Evolutionary conservation across 371 early-diverging fungal genomes (phyloP).

Genomic region (Mortierella sp.): DNA sequence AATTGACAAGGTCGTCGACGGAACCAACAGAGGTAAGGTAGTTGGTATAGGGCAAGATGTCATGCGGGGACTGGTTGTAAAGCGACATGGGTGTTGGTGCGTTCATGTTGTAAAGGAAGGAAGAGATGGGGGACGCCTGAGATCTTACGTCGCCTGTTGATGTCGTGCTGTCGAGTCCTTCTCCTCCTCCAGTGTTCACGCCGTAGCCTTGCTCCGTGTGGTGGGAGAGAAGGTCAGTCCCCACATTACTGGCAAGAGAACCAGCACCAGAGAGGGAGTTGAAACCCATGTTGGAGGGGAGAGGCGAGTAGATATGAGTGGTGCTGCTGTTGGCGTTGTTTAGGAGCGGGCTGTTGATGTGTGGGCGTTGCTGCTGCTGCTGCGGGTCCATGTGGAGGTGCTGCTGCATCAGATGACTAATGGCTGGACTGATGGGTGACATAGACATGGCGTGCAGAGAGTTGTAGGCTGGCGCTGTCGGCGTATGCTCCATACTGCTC

Average conservation of each 20-base stretch:
- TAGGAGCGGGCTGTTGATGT: background rate
- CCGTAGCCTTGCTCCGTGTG: background rate
- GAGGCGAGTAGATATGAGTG: background rate
- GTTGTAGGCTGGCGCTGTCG: background rate
- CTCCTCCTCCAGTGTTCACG: background rate
- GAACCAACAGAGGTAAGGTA: background rate
- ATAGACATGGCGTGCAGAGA: background rate
- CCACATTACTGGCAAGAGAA: background rate
- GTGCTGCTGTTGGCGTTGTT: background rate
- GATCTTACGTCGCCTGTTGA: background rate
- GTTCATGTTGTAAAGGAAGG: slow-evolving; percentile 19
- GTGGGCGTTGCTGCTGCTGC: slow-evolving; percentile 9
- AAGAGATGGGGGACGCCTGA: slow-evolving; percentile 13
- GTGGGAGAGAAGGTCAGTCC: background rate
- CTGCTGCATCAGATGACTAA: slow-evolving; percentile 18
- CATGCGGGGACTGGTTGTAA: slow-evolving; percentile 8
- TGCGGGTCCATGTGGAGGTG: slow-evolving; percentile 11
- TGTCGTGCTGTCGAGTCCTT: background rate
- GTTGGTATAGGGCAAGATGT: background rate
- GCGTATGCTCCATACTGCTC: background rate
- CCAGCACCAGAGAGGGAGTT: background rate
- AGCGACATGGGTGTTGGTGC: background rate
- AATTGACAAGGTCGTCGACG: slow-evolving; percentile 8
- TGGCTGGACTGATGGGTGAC: slow-evolving; percentile 15
- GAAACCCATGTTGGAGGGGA: background rate